Evolutionary conservation across 129 eudicot species (phyloP).

Genomic region (Flaveria ramosissima): DNA sequence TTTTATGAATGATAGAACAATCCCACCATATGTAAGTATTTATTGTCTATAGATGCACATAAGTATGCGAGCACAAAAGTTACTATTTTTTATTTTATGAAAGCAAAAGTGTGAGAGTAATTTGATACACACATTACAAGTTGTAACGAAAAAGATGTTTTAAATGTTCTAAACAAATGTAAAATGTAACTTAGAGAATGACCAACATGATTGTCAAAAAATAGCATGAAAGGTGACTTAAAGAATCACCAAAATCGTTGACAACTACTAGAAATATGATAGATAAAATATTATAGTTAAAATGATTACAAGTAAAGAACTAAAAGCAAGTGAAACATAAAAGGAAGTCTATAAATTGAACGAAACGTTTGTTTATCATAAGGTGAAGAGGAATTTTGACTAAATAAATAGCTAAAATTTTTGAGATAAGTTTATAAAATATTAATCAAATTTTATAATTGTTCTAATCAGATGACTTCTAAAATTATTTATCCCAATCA

Average conservation of each 20-base stretch:
- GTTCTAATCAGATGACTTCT: no score
- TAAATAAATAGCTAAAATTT: no score
- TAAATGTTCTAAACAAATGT: not conserved
- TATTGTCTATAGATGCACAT: no score
- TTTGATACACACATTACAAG: not conserved
- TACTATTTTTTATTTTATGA: not conserved
- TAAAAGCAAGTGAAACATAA: not conserved
- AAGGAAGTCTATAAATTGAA: no score
- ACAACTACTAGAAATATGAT: not conserved
- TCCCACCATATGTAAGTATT: no score
- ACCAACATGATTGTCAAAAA: not conserved
- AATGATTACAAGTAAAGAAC: not conserved
- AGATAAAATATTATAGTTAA: not conserved
- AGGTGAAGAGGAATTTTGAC: no score
- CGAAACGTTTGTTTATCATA: no score
- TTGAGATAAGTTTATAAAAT: no score
- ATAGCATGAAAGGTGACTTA: conserved; percentile 1
- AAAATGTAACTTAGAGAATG: not conserved
- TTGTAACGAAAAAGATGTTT: not conserved
- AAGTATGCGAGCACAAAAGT: no score
- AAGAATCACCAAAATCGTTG: not conserved
- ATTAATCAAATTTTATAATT: no score
- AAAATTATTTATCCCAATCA: no score
- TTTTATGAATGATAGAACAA: no score
- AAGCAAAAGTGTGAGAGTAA: not conserved